Evolutionary conservation across 73 alveolate species (phyloP).

Genomic region (Paramecium biaurelia): DNA sequence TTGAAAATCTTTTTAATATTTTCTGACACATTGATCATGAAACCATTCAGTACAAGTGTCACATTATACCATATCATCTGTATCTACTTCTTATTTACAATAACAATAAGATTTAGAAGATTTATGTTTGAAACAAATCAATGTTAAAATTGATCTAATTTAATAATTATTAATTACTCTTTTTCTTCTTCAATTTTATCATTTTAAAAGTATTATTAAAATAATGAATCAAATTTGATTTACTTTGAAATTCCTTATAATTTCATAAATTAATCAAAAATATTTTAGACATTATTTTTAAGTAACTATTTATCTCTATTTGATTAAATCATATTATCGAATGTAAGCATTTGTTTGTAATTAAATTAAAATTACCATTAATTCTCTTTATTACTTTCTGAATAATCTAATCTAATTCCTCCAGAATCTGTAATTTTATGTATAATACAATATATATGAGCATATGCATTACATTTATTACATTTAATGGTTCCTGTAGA

Average conservation of each 20-base stretch:
- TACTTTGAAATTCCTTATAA: neutral
- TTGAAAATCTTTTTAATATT: neutral
- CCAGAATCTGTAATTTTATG: neutral
- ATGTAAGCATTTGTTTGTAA: neutral
- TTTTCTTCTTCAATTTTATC: conserved; percentile 39
- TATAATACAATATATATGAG: neutral
- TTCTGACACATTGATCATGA: neutral
- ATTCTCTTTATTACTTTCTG: neutral
- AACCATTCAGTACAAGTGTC: conserved; percentile 35
- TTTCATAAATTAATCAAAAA: neutral
- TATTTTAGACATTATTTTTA: neutral
- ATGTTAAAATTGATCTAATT: neutral
- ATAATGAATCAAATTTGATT: neutral
- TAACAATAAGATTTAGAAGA: neutral
- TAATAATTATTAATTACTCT: neutral
- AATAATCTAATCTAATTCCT: neutral
- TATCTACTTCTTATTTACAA: neutral
- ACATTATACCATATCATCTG: conserved; percentile 27
- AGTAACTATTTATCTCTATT: neutral
- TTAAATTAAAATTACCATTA: neutral
- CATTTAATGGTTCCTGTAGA: neutral
- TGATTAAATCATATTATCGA: neutral
- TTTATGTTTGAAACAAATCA: neutral
- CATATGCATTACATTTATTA: neutral
- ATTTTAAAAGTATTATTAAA: neutral